Evolutionary conservation across 768 basidiomycete genomes (phyloP), one percentile per base, ranked within the genome.

Genomic region (Agrocybe chaxingu): DNA sequence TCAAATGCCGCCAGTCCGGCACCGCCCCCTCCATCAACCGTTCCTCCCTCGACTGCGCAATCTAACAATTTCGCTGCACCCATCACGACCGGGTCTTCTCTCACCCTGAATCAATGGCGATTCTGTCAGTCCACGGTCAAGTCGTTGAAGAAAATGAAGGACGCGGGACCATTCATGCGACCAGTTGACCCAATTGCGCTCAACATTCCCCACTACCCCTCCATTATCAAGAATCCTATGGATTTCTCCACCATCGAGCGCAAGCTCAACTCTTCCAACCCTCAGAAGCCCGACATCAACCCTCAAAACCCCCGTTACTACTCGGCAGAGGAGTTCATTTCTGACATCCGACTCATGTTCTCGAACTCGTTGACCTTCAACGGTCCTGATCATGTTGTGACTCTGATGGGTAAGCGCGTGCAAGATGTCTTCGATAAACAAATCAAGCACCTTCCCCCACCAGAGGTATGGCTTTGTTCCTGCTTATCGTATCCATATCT

Each of bases 181-280:
- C 94, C 97, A 13, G 97, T 99, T 50, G 97, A 99, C 66, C 78
- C 85, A 16, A 78, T 94, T 57, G 87, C 82, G 7, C 73, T 92
- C 58, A 83, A 82, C 53, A 82, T 92, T 53, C 96, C 93, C 7
- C 92, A 96, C 65, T 99, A 99, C 61, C 81, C 81, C 33, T 77
- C 77, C 40, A 83, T 98, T 63, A 82, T 99, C 70, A 90, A 85
- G 62, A 81, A 78, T 24, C 97, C 97, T 0, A 98, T 98, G 92
- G 97, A 98, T 65, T 79, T 99, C 41, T 78, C 84, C 3, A 97
- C 96, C 39, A 82, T 98, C 51, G 96, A 98, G 70, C 81, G 81
- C 60, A 97, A 98, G 70, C 76, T 98, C 38, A 60, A 58, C 32
- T 82, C 87, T 1, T 91, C 91, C 10, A 95, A 92, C 60, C 85